phyloP scores from a whole-genome alignment of 2,329 filamentous ascomycete genomes.

The Pseudocercospora vitis region DNA sequence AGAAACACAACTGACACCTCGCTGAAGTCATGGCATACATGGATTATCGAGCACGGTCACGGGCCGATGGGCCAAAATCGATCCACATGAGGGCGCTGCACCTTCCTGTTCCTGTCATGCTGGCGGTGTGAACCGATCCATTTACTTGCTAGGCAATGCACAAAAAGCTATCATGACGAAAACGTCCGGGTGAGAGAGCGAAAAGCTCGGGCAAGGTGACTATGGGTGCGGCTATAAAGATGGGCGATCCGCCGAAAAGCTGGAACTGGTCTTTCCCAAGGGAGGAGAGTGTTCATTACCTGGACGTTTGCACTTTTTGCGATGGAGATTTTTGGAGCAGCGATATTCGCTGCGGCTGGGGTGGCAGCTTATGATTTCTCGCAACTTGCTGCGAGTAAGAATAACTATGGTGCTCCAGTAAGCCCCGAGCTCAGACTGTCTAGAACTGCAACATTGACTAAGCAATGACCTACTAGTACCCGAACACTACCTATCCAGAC shows the following conservation, averaged over 20 bases:
- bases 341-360: slow-evolving; percentile 15
- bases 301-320: neutral
- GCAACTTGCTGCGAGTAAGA: slow-evolving; percentile 23
- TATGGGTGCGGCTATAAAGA: slow-evolving; percentile 2
- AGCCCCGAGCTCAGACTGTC: neutral
- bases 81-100: slow-evolving; percentile 1
- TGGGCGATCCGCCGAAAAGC: neutral
- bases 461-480: slow-evolving; percentile 14
- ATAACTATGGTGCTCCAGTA: slow-evolving; percentile 27
- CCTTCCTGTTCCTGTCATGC: slow-evolving; percentile 1
- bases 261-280: neutral
- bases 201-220: neutral
- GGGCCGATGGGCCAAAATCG: neutral
- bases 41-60: neutral
- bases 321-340: slow-evolving; percentile 20
- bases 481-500: slow-evolving; percentile 33
- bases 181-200: neutral
- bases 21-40: slow-evolving; percentile 9
- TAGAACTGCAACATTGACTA: neutral
- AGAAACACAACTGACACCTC: slow-evolving; percentile 5
- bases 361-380: slow-evolving; percentile 25
- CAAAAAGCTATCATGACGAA: slow-evolving; percentile 1
- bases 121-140: neutral
- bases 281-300: slow-evolving; percentile 2
- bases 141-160: neutral